These are phyloP conservation scores for Trypanosoma mega DNA, from an alignment of 208 protist genomes.

Conservation along the genomic window DNA sequence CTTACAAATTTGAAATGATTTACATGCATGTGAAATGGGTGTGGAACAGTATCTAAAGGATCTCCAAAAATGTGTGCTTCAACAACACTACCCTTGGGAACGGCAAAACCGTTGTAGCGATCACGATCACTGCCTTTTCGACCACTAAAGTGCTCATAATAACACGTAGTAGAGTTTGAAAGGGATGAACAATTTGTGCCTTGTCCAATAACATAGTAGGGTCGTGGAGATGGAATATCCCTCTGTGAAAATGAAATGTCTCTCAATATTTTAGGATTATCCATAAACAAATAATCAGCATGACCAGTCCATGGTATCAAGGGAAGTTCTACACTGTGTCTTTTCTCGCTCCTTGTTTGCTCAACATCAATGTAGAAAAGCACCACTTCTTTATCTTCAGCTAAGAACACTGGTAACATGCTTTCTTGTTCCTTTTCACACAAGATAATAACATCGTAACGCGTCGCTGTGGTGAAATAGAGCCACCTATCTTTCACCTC, in stretches of 20 bases:
- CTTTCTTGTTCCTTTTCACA: conserved; percentile 34
- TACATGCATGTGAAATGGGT: conserved; percentile 85
- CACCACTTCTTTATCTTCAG: conserved; percentile 26
- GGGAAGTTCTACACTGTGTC: conserved; percentile 34
- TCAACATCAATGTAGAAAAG: conserved; percentile 52
- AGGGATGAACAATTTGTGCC: conserved; percentile 64
- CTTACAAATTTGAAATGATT: conserved; percentile 85
- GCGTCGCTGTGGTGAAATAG: conserved; percentile 82
- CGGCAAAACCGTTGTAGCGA: conserved; percentile 63
- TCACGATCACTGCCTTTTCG: conserved; percentile 22
- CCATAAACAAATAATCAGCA: conserved; percentile 48
- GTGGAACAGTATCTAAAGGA: conserved; percentile 58
- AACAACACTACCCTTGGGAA: conserved; percentile 61
- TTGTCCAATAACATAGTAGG: conserved; percentile 77
- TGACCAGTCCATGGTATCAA: conserved; percentile 36
- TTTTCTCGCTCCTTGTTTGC: not conserved
- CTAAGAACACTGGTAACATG: conserved; percentile 44
- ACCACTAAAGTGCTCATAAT: conserved; percentile 71
- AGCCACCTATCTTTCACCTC: conserved; percentile 47
- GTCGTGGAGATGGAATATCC: conserved; percentile 24
- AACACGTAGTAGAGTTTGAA: conserved; percentile 53
- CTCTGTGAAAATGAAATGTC: conserved; percentile 78
- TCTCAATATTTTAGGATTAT: conserved; percentile 20
- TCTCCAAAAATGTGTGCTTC: conserved; percentile 71
- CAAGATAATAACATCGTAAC: conserved; percentile 45